Evolutionary conservation across 805 yeast species (phyloP), one percentile per base, ranked within the genome.

Genomic region (Wickerhamiella bombiphila): DNA sequence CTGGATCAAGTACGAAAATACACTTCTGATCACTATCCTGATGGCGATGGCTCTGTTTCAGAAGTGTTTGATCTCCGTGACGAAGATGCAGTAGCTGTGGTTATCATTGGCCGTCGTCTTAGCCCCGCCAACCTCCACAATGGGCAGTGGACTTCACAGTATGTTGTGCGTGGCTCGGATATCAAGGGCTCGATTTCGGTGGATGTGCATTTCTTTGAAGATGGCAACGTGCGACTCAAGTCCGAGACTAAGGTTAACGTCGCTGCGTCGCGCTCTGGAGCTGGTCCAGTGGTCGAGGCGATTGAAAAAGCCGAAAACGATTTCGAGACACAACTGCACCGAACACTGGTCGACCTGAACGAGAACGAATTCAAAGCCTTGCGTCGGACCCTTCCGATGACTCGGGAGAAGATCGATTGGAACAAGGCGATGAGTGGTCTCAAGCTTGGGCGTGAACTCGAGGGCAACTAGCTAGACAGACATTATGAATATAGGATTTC

Each of bases 401-500:
- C 94, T 16, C 70, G 95, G 54, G 71, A 94, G 14, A 85, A 80
- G 56, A 78, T 88, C 51, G 81, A 82, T 56, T 88, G 98, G 98
- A 95, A 94, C 22, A 80, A 73, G 53, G 82, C 95, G 8, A 81
- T 83, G 49, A 93, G 93, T 14, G 80, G 76, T 54, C 86, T 86
- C 60, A 72, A 82, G 52, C 64, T 88, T 32, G 97, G 97, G 14
- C 43, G 44, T 34, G 54, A 50, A 40, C 44, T 50, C 15, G 49
- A 43, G 32, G 41, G 34, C 15, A 35, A 38, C 8, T 36, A 22
- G n/a, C 13, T 24, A 41, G 4, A 34, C 25, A 5, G 15, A 26
- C 5, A 11, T 20, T 4, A 26, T 14, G 9, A n/a, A 14, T 14
- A 29, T 18, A 21, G 8, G 15, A 32, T 14, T 11, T 8, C 13